phyloP scores from a whole-genome alignment of 768 basidiomycete species.

The Leccinum sublutescens region DNA sequence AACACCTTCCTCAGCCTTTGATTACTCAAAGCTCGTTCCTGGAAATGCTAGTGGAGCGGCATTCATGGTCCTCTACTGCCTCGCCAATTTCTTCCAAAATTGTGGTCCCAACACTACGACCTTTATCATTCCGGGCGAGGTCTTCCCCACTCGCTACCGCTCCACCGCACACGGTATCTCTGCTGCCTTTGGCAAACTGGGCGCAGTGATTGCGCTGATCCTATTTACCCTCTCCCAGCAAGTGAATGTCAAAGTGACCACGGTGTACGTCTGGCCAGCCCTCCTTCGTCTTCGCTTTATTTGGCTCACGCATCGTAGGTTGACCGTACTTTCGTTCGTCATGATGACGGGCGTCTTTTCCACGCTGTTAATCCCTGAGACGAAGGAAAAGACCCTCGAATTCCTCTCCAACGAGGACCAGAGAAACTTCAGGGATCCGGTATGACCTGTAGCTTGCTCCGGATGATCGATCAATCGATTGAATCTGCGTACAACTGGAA shows the following conservation, averaged over 20 bases:
- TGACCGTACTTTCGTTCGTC: conserved; percentile 76
- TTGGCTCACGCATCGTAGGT: not conserved
- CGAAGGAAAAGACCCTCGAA: conserved; percentile 59
- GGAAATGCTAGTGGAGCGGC: conserved; percentile 38
- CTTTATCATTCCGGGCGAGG: conserved; percentile 76
- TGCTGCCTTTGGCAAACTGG: conserved; percentile 77
- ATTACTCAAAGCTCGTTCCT: conserved; percentile 46
- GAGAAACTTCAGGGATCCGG: not conserved
- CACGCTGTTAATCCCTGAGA: conserved; percentile 74
- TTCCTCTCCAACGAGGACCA: conserved; percentile 59
- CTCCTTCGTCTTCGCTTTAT: not conserved
- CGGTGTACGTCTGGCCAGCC: not conserved
- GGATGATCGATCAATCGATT: not conserved
- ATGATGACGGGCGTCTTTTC: conserved; percentile 81
- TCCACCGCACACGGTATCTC: conserved; percentile 80
- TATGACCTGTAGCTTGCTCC: too few relatives aligned
- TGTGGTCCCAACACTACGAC: conserved; percentile 79
- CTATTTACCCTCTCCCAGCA: not conserved
- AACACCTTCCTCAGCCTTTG: conserved; percentile 49
- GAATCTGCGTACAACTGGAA: not conserved
- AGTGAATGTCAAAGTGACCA: not conserved
- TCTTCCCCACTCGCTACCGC: conserved; percentile 83
- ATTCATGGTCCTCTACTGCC: conserved; percentile 75
- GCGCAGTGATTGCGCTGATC: conserved; percentile 75
- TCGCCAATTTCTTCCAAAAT: conserved; percentile 85